These are phyloP conservation scores for Colletotrichum spaethianum DNA, from an alignment of 2,329 filamentous ascomycete genomes.

Conservation along the genomic window DNA sequence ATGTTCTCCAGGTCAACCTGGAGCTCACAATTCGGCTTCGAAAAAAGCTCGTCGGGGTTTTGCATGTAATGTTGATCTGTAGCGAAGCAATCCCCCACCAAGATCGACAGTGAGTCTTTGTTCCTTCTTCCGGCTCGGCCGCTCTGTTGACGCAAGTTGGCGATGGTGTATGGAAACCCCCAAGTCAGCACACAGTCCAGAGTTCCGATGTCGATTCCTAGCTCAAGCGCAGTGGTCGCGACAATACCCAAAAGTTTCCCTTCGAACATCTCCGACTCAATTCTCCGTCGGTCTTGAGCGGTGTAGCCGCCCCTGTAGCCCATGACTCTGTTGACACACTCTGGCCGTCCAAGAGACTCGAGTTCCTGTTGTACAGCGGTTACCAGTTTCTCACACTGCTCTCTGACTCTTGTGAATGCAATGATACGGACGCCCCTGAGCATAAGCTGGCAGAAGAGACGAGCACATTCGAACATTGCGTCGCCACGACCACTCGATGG, in stretches of 20 bases:
- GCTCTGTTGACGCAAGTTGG: conserved; percentile 94
- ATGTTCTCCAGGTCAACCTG: conserved; percentile 95
- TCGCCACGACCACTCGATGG: conserved; percentile 89
- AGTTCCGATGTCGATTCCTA: conserved; percentile 95
- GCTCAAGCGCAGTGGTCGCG: conserved; percentile 91
- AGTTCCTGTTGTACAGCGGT: conserved; percentile 86
- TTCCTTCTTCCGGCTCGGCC: conserved; percentile 93
- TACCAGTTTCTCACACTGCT: conserved; percentile 89
- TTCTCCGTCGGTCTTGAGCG: conserved; percentile 86
- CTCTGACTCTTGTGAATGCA: conserved; percentile 90
- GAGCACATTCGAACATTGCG: conserved; percentile 87
- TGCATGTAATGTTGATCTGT: conserved; percentile 98
- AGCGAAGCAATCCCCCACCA: conserved; percentile 90
- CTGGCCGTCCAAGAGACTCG: conserved; percentile 77
- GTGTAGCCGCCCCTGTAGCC: conserved; percentile 97
- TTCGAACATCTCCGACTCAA: conserved; percentile 97
- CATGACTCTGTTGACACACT: conserved; percentile 88
- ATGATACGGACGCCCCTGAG: conserved; percentile 92
- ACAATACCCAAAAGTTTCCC: conserved; percentile 94
- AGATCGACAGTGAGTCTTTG: conserved; percentile 90
- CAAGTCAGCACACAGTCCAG: conserved; percentile 94
- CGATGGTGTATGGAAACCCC: conserved; percentile 95
- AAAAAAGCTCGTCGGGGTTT: conserved; percentile 94
- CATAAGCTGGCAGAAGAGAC: conserved; percentile 91
- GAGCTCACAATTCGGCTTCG: conserved; percentile 88